These are phyloP conservation scores for Parietaria judaica DNA, from an alignment of 306 rosid species.

Conservation along the genomic window DNA sequence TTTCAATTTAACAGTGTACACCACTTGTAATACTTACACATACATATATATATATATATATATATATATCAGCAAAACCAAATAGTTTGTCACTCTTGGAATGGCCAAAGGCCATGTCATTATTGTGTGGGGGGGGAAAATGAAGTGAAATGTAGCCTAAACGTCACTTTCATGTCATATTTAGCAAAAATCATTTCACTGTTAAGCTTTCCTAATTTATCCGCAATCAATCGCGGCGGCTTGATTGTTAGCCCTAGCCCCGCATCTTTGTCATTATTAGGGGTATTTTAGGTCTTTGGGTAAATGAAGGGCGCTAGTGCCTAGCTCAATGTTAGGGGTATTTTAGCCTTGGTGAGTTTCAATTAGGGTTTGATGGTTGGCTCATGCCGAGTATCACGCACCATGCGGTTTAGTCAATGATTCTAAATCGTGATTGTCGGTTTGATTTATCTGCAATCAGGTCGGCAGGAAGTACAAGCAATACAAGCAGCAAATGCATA, in stretches of 20 bases:
- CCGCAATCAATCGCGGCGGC: background rate
- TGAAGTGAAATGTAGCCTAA: background rate
- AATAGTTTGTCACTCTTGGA: constrained; percentile 6
- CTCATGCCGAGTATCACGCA: no score
- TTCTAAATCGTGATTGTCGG: no score
- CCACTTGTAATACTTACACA: constrained; percentile 5
- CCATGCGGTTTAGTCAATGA: no score
- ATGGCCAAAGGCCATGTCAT: constrained; percentile 4
- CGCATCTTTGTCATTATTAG: background rate
- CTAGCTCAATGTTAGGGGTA: no score
- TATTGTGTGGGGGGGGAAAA: constrained; percentile 5
- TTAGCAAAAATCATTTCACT: constrained; percentile 1
- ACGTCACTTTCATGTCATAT: background rate
- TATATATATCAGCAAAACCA: constrained; percentile 11
- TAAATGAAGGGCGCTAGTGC: no score
- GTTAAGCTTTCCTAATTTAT: constrained; percentile 6
- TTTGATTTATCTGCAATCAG: constrained; percentile 19
- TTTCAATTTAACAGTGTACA: constrained; percentile 19
- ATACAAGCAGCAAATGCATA: constrained; percentile 88
- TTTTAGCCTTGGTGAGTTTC: no score
- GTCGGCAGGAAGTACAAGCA: constrained; percentile 70
- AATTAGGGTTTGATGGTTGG: no score
- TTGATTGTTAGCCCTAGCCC: no score
- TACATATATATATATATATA: background rate
- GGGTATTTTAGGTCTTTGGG: no score